These are phyloP conservation scores for Diutina neorugosa DNA, from an alignment of 1,139 yeast species.

Conservation along the genomic window DNA sequence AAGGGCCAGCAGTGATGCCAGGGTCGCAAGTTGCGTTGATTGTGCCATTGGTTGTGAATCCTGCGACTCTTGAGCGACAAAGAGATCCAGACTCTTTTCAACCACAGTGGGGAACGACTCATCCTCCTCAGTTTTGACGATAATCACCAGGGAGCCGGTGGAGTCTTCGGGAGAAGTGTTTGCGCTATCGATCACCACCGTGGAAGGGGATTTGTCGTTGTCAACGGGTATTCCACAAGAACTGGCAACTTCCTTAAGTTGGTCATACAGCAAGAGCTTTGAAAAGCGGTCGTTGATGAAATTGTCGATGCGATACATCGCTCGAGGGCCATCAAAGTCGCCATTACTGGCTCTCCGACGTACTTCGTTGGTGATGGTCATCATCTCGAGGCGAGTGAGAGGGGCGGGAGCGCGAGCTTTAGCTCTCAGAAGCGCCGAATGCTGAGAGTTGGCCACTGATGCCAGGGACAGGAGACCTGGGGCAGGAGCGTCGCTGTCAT, in stretches of 20 bases:
- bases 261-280: not conserved
- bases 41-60: not conserved
- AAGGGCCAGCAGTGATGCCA: not conserved
- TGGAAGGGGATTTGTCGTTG: not conserved
- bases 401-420: not conserved
- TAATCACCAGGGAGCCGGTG: not conserved
- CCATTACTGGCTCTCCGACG: not conserved
- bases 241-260: not conserved
- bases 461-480: not conserved
- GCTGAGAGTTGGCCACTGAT: not conserved
- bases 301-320: not conserved
- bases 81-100: not conserved
- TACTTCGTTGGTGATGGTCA: not conserved
- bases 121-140: not conserved
- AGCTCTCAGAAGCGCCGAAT: not conserved
- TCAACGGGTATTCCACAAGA: not conserved
- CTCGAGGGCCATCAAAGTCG: not conserved
- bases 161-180: too few species aligned
- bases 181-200: not conserved
- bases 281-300: not conserved
- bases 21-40: not conserved
- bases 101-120: not conserved
- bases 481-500: not conserved
- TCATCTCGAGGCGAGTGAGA: not conserved
- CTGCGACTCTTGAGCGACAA: not conserved